Base-by-base conservation (phyloP, 768 basidiomycete species). In the Leccinum boreale region DNA sequence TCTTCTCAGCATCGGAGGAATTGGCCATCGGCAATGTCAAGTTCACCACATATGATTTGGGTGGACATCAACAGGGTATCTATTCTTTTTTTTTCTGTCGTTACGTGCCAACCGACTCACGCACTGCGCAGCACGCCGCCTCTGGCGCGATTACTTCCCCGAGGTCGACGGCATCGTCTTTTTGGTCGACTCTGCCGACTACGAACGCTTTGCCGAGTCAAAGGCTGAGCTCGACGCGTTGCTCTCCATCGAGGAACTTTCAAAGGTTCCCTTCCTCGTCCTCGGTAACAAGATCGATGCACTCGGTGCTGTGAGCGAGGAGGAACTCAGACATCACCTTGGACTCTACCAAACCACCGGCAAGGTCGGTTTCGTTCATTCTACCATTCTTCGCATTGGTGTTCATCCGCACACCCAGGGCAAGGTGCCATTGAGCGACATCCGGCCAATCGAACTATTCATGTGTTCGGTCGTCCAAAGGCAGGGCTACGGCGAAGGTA, bases 391-490 rank as follows among this genome's bases (percentile, higher is more conserved):
- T 19, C 29, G 21, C 14, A 19, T 15, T 45, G 51, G 29, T 46
- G 39, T 35, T 67, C 50, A 70, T 42, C 15, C 50, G 31, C 26
- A 28, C 19, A 9, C 24, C 42, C 64, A 97, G 95, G 97, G 97
- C 72, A 98, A 98, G 75, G 92, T 97, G 39, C 96, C 94, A 59
- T 84, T 99, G 70, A 90, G 80, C 65, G 96, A 98, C 74, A 98
- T 98, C 65, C 86, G 97, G 59, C 97, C 97, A 17, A 98, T 99
- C 74, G 97, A 99, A 72, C 83, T 98, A 65, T 99, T 98, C 86
- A 99, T 99, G 97, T 98, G 95, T 80, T 98, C 97, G 14, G 97
- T 99, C 56, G 97, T 99, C 56, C 94, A 96, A 83, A 84, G 96
- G 73, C 94, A 97, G 75, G 96, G 96, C 51, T 98, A 99, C 73